Conservation (phyloP, 495 filamentous ascomycete genomes). For the Tuber indicum region DNA sequence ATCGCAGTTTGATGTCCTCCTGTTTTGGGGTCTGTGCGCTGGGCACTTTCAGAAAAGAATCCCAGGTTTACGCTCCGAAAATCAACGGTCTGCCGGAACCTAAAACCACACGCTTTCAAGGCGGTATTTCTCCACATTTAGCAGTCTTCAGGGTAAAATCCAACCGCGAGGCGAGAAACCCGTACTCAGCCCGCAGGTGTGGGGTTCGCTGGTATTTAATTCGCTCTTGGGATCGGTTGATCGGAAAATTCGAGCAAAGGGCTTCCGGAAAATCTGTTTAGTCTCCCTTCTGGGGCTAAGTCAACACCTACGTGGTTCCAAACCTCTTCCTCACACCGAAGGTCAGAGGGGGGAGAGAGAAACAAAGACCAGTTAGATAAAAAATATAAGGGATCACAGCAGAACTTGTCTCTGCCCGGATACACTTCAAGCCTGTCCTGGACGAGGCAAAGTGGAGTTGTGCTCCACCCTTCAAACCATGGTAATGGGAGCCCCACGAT, state of each 20-base stretch:
- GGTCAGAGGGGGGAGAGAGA: background rate
- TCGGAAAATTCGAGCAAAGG: background rate
- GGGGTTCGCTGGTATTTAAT: background rate
- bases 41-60: constrained; percentile 16
- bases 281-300: background rate
- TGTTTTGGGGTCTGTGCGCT: constrained; percentile 28
- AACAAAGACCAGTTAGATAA: background rate
- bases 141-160: background rate
- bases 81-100: constrained; percentile 18
- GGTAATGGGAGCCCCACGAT: constrained; percentile 27
- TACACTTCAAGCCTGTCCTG: constrained; percentile 20
- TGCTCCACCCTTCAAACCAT: constrained; percentile 21
- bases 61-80: constrained; percentile 22
- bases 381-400: background rate
- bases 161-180: background rate
- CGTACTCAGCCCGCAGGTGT: background rate
- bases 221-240: constrained; percentile 3
- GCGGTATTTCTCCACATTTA: background rate
- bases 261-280: background rate
- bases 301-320: background rate
- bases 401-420: constrained; percentile 5
- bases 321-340: background rate
- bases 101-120: background rate
- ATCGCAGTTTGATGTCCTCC: background rate
- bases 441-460: constrained; percentile 17